phyloP scores from a whole-genome alignment of 2,329 filamentous ascomycete species.

The Stenocarpella maydis region DNA sequence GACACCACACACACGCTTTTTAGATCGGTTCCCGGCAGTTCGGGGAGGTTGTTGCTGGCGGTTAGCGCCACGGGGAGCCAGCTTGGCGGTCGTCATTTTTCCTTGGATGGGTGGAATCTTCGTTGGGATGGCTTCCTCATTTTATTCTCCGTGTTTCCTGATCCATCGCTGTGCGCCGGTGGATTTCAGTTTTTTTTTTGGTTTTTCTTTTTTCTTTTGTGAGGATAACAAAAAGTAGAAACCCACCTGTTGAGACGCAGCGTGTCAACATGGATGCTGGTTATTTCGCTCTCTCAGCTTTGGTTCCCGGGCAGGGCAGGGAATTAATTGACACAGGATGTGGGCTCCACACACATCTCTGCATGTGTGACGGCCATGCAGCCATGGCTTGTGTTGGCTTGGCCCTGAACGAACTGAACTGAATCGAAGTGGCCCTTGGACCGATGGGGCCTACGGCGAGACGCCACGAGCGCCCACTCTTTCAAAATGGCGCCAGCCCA shows the following conservation, averaged over 20 bases:
- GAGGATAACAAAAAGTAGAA: too few species aligned
- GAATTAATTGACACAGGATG: not conserved
- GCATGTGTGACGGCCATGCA: not conserved
- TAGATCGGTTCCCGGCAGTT: constrained; percentile 31
- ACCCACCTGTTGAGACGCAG: too few species aligned
- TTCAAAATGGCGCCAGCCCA: constrained; percentile 2
- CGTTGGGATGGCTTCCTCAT: constrained; percentile 4
- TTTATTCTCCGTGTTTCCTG: not conserved
- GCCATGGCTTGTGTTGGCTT: not conserved
- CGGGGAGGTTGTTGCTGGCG: constrained; percentile 17
- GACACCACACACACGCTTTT: not conserved
- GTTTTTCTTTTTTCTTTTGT: too few species aligned
- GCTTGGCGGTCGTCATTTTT: not conserved
- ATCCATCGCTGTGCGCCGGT: constrained; percentile 3
- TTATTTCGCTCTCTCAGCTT: not conserved
- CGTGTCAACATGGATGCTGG: not conserved
- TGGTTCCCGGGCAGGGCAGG: not conserved
- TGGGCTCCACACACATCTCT: not conserved
- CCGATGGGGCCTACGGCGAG: constrained; percentile 13
- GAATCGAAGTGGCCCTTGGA: not conserved
- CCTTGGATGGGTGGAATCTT: not conserved
- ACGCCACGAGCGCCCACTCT: constrained; percentile 1
- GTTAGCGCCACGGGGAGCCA: not conserved
- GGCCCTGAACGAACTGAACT: not conserved
- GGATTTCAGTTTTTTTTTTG: too few species aligned